Conservation (phyloP, 345 rosid species). For the Rhodamnia argentea region DNA sequence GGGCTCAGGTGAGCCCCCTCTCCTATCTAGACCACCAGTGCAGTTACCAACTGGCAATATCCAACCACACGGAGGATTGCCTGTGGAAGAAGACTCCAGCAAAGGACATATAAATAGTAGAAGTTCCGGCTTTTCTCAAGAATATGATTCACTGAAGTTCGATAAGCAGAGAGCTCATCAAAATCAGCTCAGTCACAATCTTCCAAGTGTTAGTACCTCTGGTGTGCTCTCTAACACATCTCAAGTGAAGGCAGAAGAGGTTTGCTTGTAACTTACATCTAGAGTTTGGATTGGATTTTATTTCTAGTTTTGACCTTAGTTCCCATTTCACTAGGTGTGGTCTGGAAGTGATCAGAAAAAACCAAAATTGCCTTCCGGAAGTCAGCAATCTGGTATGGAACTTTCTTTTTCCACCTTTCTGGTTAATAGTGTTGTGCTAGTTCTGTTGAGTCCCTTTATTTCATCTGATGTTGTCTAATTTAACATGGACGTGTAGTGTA, state of each 20-base stretch:
- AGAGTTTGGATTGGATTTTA: background rate
- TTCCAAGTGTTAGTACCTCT: constrained; percentile 24
- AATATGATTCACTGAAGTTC: constrained; percentile 32
- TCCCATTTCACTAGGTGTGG: background rate
- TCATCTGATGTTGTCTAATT: background rate
- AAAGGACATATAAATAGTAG: constrained; percentile 16
- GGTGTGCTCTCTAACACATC: constrained; percentile 27
- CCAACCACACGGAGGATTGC: constrained; percentile 60
- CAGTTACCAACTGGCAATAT: constrained; percentile 26
- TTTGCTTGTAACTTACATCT: constrained; percentile 14
- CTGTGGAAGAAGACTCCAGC: constrained; percentile 51
- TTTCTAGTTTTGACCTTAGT: background rate
- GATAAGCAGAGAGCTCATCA: constrained; percentile 34
- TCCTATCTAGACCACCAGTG: constrained; percentile 46
- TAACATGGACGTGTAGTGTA: background rate
- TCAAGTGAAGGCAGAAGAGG: constrained; percentile 71
- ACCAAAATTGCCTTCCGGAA: background rate
- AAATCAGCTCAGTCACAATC: constrained; percentile 29
- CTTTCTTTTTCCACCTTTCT: background rate
- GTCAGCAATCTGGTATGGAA: constrained; percentile 6
- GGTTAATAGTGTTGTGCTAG: background rate
- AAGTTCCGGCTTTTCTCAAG: constrained; percentile 20
- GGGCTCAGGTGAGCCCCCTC: constrained; percentile 54
- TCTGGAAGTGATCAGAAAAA: constrained; percentile 3
- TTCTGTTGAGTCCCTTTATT: background rate